Evolutionary conservation across 495 filamentous ascomycete genomes (phyloP), one percentile per base, ranked within the genome.

Genomic region (Podospora didyma): DNA sequence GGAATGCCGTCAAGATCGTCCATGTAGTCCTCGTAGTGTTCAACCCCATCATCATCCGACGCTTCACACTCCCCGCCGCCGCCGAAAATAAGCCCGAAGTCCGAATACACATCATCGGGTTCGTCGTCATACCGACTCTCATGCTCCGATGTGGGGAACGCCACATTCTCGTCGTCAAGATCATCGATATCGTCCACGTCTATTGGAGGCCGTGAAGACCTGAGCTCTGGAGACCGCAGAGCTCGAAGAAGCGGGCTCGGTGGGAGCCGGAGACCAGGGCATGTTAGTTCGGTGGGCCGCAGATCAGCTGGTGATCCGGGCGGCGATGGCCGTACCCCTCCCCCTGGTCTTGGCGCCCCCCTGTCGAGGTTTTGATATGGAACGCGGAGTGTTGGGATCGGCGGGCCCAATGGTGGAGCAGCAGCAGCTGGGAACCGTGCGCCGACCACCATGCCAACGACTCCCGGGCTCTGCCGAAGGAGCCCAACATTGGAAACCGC

Each of bases 41-140:
- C 65, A 17, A 20, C 61, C 10, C 24, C 34, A 10, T 66, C 63
- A 10, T 63, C 67, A 1, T 64, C 66, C 11, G 49, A 49, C 20
- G 26, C 34, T 1, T 60, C 63, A 0, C 54, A 58, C 2, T 58
- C 67, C 0, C 56, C 60, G 0, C 66, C 64, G 1, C 66, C 61
- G 0, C 74, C 75, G 55, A 79, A 79, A 2, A 79, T 61, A 11
- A 76, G 68, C 0, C 74, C 71, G 54, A 79, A 79, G 53, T 79
- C 75, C 0, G 75, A 73, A 46, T 79, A 79, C 14, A 78, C 75
- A 19, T 77, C 75, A 17, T 76, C 75, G 1, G 69, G 69, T 22
- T 70, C 68, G 24, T 71, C 69, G 3, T 63, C 70, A 37, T 78
- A 76, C 26, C 72, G 68, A 16, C 70, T 73, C 19, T 75, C 75